Base-by-base conservation (phyloP, 2,329 filamentous ascomycete species). In the Alternaria burnsii region DNA sequence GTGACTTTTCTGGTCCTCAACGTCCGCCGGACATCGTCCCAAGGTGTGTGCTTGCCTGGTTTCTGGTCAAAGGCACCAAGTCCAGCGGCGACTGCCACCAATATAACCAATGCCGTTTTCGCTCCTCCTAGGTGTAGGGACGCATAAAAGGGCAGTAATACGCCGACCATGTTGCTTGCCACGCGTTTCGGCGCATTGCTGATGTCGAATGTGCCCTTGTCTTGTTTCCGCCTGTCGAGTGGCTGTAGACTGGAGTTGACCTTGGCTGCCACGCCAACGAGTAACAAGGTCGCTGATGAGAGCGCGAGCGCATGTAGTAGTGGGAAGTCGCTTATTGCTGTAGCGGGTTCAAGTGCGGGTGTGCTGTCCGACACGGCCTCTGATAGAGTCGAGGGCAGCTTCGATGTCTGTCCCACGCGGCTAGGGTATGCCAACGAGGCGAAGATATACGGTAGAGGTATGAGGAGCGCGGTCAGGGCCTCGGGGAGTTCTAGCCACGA, bases 121-220 rank as follows among this genome's bases (percentile, higher is more conserved):
- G 83, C 80, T 12, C 84, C 85, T 9, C 86, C 86, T 12, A 88
- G 72, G 58, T 86, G 82, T 63, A 86, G 78, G 0, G 84, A 74
- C 9, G 86, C 84, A 69, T 86, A 88, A 67, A 87, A 84, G 1
- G 87, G 87, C 30, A 88, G 68, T 3, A 80, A 74, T 22, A 85
- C 70, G 18, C 82, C 78, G 30, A 79, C 58, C n/a, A 79, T 68
- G 51, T 78, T 80, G 18, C 73, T 66, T 16, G 77, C 51, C 18
- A 77, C 71, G 44, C 69, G 69, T 38, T 51, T 63, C 12, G 67
- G 62, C n/a, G 52, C 66, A 28, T 52, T 59, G 47, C 36, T 51
- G 5, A 53, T 24, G 28, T 67, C 54, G 12, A 59, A 59, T 16
- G 65, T 51, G 32, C 55, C 52, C 28, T 57, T 63, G 6, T 72